Percentiles rank a stretch among this genome's conserved stretches.
Evolutionary conservation across 176 grass and related monocot genomes (phyloP).

Genomic region (Eragrostis nindensis): DNA sequence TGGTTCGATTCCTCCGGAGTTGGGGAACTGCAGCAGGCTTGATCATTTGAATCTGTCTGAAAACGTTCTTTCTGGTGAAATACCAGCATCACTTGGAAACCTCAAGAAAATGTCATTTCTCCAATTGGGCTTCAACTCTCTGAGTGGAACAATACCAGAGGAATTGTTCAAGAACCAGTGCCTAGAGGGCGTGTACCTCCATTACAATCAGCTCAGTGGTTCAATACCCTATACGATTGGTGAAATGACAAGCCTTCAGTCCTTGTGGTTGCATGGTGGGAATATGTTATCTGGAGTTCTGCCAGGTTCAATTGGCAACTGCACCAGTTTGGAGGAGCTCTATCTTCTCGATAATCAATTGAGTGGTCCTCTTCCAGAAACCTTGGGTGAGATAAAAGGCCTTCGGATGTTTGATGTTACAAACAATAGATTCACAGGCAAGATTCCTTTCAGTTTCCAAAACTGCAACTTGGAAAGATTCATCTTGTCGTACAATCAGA

Average conservation of each 20-base stretch:
- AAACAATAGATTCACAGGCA: conserved; percentile 56
- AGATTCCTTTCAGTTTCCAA: conserved; percentile 59
- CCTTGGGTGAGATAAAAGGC: conserved; percentile 49
- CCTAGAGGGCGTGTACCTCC: conserved; percentile 55
- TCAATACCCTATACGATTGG: conserved; percentile 45
- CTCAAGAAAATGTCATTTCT: conserved; percentile 46
- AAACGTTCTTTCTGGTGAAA: conserved; percentile 67
- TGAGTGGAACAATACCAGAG: conserved; percentile 61
- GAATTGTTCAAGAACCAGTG: conserved; percentile 49
- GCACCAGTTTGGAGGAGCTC: conserved; percentile 62
- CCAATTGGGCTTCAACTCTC: conserved; percentile 48
- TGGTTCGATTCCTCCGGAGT: conserved; percentile 54
- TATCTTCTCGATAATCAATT: conserved; percentile 59
- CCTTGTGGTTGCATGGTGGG: conserved; percentile 34
- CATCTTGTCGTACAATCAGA: conserved; percentile 52
- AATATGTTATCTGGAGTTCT: conserved; percentile 66
- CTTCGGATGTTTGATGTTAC: conserved; percentile 48
- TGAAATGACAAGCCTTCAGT: conserved; percentile 48
- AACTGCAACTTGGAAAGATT: conserved; percentile 61
- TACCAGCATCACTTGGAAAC: conserved; percentile 62
- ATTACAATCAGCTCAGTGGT: conserved; percentile 60
- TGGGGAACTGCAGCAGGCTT: conserved; percentile 65
- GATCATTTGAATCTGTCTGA: conserved; percentile 54
- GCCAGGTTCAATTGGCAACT: conserved; percentile 71
- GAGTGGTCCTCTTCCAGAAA: conserved; percentile 59